Evolutionary conservation across 2,329 filamentous ascomycete species (phyloP), one percentile per base, ranked within the genome.

Genomic region (Aspergillus novoparasiticus): DNA sequence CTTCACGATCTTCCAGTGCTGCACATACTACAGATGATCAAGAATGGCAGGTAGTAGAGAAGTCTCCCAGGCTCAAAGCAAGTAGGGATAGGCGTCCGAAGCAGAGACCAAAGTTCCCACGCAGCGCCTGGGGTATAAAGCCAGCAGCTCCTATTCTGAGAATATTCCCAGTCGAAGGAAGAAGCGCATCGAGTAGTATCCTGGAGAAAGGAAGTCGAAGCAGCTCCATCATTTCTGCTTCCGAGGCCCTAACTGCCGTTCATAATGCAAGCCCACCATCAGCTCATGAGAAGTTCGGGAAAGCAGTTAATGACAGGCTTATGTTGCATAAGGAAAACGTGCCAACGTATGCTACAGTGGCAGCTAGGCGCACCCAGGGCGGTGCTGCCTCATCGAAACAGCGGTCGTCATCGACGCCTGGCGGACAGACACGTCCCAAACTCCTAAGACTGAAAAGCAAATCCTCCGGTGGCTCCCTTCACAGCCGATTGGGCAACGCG

Each of bases 191-290:
- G 41, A 75, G 68, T 58, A 68, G 64, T n/a, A 59, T 61, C 19
- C 39, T 66, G 48, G 67, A 63, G 36, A 68, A 64, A 39, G 51
- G 51, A 48, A 60, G 58, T 21, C 64, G 59, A 36, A 69, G 60
- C 61, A 72, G 60, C 59, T 72, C 73, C 30, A 36, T 67, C 5
- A 61, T 66, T 61, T 80, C 79, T 3, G 80, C 80, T 4, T 75
- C 78, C 34, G 73, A 73, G 60, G 74, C 76, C 16, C 68, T 82
- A 6, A 70, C 76, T 6, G 73, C 78, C 1, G 74, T 81, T 19
- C 78, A 80, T 50, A 71, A 73, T 39, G 70, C 70, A 6, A 80
- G 75, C 58, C 73, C 75, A n/a, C 69, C 75, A 3, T 68, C 72
- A 36, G 62, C 70, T 23, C 68, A 66, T 51, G 61, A 64, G 64